phyloP scores from a whole-genome alignment of 148 eudicot genomes.

The Amaranthus palmeri region DNA sequence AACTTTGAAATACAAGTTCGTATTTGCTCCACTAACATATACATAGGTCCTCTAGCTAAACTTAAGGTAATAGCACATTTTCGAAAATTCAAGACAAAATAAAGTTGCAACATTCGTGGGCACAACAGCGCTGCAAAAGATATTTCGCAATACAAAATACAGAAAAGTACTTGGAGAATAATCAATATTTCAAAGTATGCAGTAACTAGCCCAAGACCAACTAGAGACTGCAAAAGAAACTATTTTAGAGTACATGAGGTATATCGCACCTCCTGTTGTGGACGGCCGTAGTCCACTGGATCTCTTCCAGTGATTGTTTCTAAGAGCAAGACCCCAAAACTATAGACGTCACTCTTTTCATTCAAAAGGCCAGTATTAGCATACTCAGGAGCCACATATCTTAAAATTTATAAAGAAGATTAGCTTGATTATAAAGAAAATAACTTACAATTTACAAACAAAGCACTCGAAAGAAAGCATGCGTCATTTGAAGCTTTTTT shows the following conservation, averaged over 20 bases:
- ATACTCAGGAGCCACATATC: slow-evolving; percentile 79
- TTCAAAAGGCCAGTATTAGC: slow-evolving; percentile 73
- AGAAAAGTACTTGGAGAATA: too few relatives aligned
- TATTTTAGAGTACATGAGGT: neutral
- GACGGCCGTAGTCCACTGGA: slow-evolving; percentile 71
- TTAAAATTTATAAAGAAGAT: slow-evolving; percentile 16
- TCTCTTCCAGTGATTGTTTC: slow-evolving; percentile 70
- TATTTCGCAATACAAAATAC: too few relatives aligned
- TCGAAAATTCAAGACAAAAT: too few relatives aligned
- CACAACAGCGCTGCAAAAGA: too few relatives aligned
- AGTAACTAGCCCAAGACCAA: too few relatives aligned
- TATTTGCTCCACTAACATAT: too few relatives aligned
- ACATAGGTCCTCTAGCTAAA: too few relatives aligned
- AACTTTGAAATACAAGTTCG: too few relatives aligned
- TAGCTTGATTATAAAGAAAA: neutral
- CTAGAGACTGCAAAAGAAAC: too few relatives aligned
- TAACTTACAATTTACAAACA: neutral
- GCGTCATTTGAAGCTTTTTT: neutral
- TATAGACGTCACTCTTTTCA: slow-evolving; percentile 76
- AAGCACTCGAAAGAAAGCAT: neutral
- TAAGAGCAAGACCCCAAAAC: slow-evolving; percentile 63
- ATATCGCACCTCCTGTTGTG: slow-evolving; percentile 50
- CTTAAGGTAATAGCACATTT: too few relatives aligned
- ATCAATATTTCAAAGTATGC: too few relatives aligned
- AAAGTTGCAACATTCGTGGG: too few relatives aligned